phyloP scores from a whole-genome alignment of 345 rosid species.

The Euphorbia tirucalli region DNA sequence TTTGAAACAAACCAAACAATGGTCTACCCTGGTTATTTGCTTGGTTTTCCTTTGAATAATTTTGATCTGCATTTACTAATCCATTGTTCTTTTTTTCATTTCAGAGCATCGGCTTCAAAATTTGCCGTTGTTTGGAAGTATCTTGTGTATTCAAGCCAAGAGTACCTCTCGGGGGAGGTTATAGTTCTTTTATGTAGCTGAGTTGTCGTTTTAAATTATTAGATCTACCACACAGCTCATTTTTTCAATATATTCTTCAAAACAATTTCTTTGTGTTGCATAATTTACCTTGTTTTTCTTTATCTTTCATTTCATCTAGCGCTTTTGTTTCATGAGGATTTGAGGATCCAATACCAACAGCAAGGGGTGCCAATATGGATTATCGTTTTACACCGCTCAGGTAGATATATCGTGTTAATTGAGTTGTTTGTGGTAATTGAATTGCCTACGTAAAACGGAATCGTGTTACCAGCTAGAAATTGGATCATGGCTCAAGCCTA shows the following conservation, averaged over 20 bases:
- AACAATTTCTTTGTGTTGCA: too few species aligned
- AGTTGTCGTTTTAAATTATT: constrained; percentile 8
- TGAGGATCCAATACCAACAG: too few species aligned
- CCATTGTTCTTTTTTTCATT: constrained; percentile 13
- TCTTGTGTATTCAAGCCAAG: constrained; percentile 65
- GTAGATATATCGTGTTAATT: too few species aligned
- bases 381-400: too few species aligned
- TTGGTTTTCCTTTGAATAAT: background rate
- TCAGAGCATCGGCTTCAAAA: constrained; percentile 73
- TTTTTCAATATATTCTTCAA: constrained; percentile 1
- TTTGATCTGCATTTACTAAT: background rate
- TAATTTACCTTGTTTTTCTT: too few species aligned
- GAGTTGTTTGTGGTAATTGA: too few species aligned
- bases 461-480: too few species aligned
- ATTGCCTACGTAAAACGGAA: too few species aligned
- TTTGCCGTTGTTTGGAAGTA: constrained; percentile 54
- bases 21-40: background rate
- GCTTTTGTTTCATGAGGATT: too few species aligned
- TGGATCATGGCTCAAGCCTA: too few species aligned
- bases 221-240: background rate
- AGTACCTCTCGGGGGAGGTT: constrained; percentile 84
- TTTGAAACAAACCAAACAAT: background rate
- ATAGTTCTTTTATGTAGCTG: constrained; percentile 53
- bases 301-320: too few species aligned
- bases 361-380: too few species aligned